Base-by-base conservation (phyloP, 2,329 filamentous ascomycete genomes). In the Talaromyces piceae region DNA sequence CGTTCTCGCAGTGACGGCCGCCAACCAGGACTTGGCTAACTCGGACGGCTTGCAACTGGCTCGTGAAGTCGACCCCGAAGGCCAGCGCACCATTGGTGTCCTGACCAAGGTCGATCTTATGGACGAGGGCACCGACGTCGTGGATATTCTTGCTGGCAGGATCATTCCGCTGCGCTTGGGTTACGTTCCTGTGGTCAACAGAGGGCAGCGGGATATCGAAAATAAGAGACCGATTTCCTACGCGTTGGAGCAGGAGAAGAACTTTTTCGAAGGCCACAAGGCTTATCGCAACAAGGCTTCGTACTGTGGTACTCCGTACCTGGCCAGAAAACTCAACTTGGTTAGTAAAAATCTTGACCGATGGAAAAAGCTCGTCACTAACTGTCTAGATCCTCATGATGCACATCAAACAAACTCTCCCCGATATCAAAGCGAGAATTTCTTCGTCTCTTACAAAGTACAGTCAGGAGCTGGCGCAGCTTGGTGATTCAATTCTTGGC, bases 381-480 rank as follows among this genome's bases (percentile, higher is more conserved):
- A 20, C n/a, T 31, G 27, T 46, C 12, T 63, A 81, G 79, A 97
- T 98, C 66, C 80, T 98, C 61, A 97, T 98, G 91, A 98, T 98
- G 93, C 93, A 98, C 77, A 98, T 98, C 77, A 98, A 98, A 75
- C 91, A 98, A 76, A 98, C 93, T 1, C 81, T 98, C 12, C 93
- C 93, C 37, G 93, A 98, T 67, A 98, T 98, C 77, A 98, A 98
- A 76, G 89, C 88, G 12, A 87, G 94, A 57, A 98, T 98, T 61
- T 82, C 87, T n/a, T 87, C 88, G 59, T 96, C 91, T 12, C 77
- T 98, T 54, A 86, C 91, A 67, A 98, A 98, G 69, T 98, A 98
- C 71, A 77, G 81, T 3, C 73, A 82, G 39, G 93, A 98, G 70
- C 79, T 98, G 20, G 76, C 82, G 51, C 83, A 84, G 56, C 79